phyloP scores from a whole-genome alignment of 176 grass and related monocot genomes.

The Coix lacrymajobi region DNA sequence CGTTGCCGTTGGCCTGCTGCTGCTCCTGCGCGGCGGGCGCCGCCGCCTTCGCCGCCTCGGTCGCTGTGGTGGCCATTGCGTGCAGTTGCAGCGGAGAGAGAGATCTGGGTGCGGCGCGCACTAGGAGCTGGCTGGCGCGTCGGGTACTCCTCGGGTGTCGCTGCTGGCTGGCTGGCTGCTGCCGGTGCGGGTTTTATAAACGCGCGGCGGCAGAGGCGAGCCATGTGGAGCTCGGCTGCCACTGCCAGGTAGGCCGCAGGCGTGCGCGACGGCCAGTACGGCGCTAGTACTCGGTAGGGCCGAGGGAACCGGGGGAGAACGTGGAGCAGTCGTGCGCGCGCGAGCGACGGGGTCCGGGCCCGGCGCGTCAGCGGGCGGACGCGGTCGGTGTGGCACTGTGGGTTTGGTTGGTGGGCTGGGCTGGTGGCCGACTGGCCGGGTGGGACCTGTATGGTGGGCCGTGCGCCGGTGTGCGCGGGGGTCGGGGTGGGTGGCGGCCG shows the following conservation, averaged over 20 bases:
- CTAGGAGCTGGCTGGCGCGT: not conserved
- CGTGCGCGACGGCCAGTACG: not conserved
- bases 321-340: not conserved
- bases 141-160: not conserved
- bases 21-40: not conserved
- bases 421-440: not conserved
- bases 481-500: not conserved
- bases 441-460: not conserved
- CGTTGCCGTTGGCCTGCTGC: slow-evolving; percentile 28
- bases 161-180: not conserved
- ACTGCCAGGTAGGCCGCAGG: not conserved
- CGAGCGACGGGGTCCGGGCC: not conserved
- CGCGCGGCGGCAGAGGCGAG: not conserved
- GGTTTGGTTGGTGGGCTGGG: not conserved
- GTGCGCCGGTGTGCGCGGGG: not conserved
- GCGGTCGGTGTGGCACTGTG: not conserved
- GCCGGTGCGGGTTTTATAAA: slow-evolving; percentile 3
- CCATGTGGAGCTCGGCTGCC: not conserved
- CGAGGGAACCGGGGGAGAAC: not conserved
- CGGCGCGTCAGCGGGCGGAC: not conserved
- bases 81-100: not conserved
- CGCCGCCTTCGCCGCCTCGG: slow-evolving; percentile 7
- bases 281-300: too few species aligned
- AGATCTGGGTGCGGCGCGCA: not conserved
- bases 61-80: slow-evolving; percentile 35